Evolutionary conservation across 148 eudicot genomes (phyloP).

Genomic region (Silene latifolia): DNA sequence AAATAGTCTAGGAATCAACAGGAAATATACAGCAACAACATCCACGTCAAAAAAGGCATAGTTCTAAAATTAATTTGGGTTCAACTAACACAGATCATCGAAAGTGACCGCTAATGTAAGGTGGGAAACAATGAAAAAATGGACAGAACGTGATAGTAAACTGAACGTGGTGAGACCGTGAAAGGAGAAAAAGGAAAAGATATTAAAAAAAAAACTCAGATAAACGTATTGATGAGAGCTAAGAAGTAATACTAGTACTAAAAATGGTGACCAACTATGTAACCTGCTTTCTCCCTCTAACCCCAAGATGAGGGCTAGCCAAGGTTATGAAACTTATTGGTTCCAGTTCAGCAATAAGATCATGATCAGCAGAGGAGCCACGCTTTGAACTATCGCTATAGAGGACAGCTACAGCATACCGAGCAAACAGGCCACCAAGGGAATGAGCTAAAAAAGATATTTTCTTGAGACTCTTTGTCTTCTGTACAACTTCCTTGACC

Average conservation of each 20-base stretch:
- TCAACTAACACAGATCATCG: neutral
- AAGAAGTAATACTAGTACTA: neutral
- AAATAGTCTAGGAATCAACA: neutral
- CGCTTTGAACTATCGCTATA: slow-evolving; percentile 41
- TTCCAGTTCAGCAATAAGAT: slow-evolving; percentile 73
- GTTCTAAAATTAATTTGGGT: neutral
- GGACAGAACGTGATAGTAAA: neutral
- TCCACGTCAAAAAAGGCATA: neutral
- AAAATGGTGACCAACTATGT: neutral
- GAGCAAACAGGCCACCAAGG: slow-evolving; percentile 92
- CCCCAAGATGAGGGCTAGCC: slow-evolving; percentile 99
- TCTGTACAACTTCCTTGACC: slow-evolving; percentile 75
- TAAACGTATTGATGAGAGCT: neutral
- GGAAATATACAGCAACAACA: neutral
- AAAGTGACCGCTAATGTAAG: neutral
- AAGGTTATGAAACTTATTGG: slow-evolving; percentile 88
- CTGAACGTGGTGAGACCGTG: no score
- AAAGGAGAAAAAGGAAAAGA: no score
- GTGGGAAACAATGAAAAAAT: neutral
- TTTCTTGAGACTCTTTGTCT: slow-evolving; percentile 63
- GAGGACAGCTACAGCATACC: slow-evolving; percentile 80
- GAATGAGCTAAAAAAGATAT: slow-evolving; percentile 96
- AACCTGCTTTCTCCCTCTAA: slow-evolving; percentile 97
- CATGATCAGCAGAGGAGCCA: slow-evolving; percentile 30
- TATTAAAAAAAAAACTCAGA: neutral